phyloP scores from a whole-genome alignment of 495 filamentous ascomycete genomes.

The Aspergillus bertholletiae region DNA sequence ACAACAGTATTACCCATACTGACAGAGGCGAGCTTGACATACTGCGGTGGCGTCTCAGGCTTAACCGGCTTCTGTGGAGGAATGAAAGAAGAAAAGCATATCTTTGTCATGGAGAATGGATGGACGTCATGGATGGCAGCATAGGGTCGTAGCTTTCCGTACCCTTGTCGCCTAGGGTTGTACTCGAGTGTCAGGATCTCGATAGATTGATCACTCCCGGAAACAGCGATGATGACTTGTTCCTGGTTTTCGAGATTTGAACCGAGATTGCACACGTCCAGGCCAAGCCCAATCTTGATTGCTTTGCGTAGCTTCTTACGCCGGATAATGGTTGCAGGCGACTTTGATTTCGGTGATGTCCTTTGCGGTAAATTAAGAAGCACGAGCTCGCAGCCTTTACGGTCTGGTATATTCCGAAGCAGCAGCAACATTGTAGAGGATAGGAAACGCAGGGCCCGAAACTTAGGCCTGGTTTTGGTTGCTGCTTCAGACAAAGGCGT shows the following conservation, averaged over 20 bases:
- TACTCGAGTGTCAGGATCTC: constrained; percentile 70
- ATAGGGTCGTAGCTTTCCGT: constrained; percentile 58
- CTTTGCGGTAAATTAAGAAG: constrained; percentile 48
- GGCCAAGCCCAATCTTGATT: constrained; percentile 63
- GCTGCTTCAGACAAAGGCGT: constrained; percentile 54
- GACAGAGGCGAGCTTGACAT: constrained; percentile 78
- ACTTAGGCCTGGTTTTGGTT: constrained; percentile 37
- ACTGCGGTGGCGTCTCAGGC: constrained; percentile 47
- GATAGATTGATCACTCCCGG: constrained; percentile 79
- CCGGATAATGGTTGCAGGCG: constrained; percentile 40
- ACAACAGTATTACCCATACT: constrained; percentile 82
- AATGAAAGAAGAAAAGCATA: constrained; percentile 71
- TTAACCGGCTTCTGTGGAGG: constrained; percentile 50
- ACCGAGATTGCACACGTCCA: constrained; percentile 70
- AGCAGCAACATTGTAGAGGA: constrained; percentile 50
- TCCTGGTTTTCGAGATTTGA: constrained; percentile 51
- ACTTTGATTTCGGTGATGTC: constrained; percentile 8
- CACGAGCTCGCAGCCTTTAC: constrained; percentile 65
- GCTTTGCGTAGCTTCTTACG: constrained; percentile 53
- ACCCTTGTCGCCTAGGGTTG: constrained; percentile 39
- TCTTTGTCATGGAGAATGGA: constrained; percentile 77
- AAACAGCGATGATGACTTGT: constrained; percentile 77
- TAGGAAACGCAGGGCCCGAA: constrained; percentile 74
- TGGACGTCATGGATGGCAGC: constrained; percentile 70
- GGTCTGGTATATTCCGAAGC: constrained; percentile 50